These are phyloP conservation scores for Populus simonii DNA, from an alignment of 345 rosid species.

Conservation along the genomic window DNA sequence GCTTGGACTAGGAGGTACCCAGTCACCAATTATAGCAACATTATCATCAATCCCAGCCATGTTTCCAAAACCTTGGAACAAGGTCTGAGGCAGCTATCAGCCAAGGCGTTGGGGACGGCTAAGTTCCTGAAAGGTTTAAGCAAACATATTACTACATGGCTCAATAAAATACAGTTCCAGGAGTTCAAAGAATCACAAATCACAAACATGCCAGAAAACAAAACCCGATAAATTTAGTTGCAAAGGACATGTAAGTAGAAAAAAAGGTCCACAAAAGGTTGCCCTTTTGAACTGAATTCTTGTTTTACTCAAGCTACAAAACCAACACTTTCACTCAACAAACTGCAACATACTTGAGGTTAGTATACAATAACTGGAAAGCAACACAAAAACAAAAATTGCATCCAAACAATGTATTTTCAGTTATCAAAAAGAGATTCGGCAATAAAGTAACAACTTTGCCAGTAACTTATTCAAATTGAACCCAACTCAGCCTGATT, in stretches of 20 bases:
- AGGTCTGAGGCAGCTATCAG: constrained; percentile 13
- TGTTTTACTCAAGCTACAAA: background rate
- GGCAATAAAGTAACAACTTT: background rate
- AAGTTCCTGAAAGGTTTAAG: constrained; percentile 36
- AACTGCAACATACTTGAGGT: background rate
- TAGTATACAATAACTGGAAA: background rate
- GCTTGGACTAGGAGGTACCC: constrained; percentile 75
- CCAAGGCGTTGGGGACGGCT: constrained; percentile 10
- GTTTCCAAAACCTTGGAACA: constrained; percentile 19
- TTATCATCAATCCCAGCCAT: constrained; percentile 76
- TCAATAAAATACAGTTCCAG: constrained; percentile 12
- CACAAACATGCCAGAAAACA: background rate
- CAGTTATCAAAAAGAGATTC: background rate
- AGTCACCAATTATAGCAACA: constrained; percentile 72
- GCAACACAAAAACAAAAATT: background rate
- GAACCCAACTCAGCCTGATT: background rate
- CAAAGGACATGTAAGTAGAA: constrained; percentile 2
- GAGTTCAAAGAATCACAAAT: background rate
- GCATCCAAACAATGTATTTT: background rate
- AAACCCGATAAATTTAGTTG: background rate
- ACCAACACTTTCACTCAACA: background rate
- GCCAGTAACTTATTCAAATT: background rate
- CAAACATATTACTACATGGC: constrained; percentile 5
- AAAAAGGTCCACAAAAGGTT: background rate
- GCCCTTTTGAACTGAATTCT: background rate